Base-by-base conservation (phyloP, 345 rosid species). In the Combretum micranthum region DNA sequence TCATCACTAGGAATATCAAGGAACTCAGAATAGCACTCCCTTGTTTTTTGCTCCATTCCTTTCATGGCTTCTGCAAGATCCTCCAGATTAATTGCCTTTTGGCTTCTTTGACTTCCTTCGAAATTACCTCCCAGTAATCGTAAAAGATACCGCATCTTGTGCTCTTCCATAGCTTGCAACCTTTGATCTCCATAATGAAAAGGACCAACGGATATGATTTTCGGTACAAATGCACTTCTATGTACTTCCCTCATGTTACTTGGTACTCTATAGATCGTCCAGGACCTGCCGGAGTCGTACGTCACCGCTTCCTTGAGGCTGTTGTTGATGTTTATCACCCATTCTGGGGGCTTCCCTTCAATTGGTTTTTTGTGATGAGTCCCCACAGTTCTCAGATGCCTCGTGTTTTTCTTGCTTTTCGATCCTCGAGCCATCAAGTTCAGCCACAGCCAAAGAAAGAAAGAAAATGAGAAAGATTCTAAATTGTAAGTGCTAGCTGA, bases 141-240 rank as follows among this genome's bases (percentile, higher is more conserved):
- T 45, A 53, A 45, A 47, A 54, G 20, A 43, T 44, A 62, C 0
- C 66, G 55, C 66, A 23, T 43, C 59, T 62, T 62, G 53, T 62
- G 66, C 47, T 62, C 23, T 42, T 62, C 66, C 66, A 62, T 62
- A n/a, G 21, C 52, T 44, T 39, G 22, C 11, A 62, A n/a, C 20
- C 57, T 12, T 37, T 20, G 1, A 23, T 1, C 22, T 0, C 66
- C 15, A 13, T 46, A 17, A 49, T 54, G 66, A 19, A 26, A 62
- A 37, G 66, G 66, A 11, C 66, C 66, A 25, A 62, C 45, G 15
- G 66, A 54, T 50, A 47, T 54, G 53, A 62, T 55, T 16, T 62
- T 53, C 19, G 6, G 66, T 5, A 45, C 26, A 18, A 43, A 62
- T 8, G 59, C 54, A 13, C 19, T 62, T n/a, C 52, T 1, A 26